Conservation (phyloP, 345 rosid genomes). For the Microthlaspi erraticum region DNA sequence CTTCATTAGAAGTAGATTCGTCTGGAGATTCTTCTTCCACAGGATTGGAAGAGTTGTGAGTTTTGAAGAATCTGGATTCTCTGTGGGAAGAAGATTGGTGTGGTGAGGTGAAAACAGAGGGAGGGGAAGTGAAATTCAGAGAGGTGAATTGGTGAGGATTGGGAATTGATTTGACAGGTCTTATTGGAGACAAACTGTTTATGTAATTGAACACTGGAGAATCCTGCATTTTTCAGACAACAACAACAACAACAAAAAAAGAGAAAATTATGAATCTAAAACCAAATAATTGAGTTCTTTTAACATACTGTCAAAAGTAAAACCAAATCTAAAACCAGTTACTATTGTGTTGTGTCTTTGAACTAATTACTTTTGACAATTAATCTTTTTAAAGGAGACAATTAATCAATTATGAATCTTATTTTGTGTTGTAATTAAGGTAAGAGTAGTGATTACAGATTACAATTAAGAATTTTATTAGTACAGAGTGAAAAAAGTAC, state of each 20-base stretch:
- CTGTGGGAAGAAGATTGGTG: slow-evolving; percentile 71
- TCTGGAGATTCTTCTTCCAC: slow-evolving; percentile 42
- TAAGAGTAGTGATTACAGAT: not conserved
- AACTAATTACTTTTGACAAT: too few relatives aligned
- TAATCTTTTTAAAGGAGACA: too few relatives aligned
- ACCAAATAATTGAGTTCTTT: too few relatives aligned
- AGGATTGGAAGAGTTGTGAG: slow-evolving; percentile 51
- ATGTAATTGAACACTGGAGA: slow-evolving; percentile 92
- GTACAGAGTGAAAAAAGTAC: not conserved
- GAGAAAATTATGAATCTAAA: not conserved
- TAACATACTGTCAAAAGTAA: too few relatives aligned
- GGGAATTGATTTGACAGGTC: slow-evolving; percentile 69
- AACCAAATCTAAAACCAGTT: too few relatives aligned
- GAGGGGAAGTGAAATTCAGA: slow-evolving; percentile 71
- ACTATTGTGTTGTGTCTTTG: too few relatives aligned
- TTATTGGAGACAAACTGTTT: slow-evolving; percentile 93
- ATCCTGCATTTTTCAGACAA: slow-evolving; percentile 61
- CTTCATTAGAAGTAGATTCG: slow-evolving; percentile 40
- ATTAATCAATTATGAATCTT: too few relatives aligned
- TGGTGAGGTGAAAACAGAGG: slow-evolving; percentile 93
- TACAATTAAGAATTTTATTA: slow-evolving; percentile 19
- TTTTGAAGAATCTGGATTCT: slow-evolving; percentile 76
- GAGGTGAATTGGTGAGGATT: slow-evolving; percentile 72
- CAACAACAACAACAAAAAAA: not conserved
- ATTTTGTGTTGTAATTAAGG: slow-evolving; percentile 5